phyloP scores from a whole-genome alignment of 2,329 filamentous ascomycete genomes.

The Colletotrichum tanaceti region DNA sequence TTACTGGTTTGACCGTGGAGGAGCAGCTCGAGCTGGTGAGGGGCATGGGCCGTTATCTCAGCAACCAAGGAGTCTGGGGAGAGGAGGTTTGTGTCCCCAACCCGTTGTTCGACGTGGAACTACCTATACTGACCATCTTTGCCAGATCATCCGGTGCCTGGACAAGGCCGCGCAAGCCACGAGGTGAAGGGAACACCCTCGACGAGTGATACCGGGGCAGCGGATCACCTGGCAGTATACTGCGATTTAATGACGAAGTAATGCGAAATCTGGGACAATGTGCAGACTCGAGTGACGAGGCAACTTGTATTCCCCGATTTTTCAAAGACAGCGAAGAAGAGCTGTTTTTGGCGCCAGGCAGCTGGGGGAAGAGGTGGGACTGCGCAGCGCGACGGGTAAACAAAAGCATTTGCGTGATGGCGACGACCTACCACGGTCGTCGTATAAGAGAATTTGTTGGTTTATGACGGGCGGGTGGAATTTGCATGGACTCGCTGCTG shows the following conservation, averaged over 20 bases:
- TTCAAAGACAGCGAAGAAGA: conserved; percentile 4
- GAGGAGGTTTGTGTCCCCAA: conserved; percentile 55
- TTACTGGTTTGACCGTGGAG: conserved; percentile 86
- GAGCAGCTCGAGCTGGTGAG: conserved; percentile 88
- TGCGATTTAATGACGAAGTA: conserved; percentile 40
- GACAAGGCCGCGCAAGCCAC: conserved; percentile 48
- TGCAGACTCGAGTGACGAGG: conserved; percentile 16
- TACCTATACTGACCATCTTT: conserved; percentile 14
- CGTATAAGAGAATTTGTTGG: conserved; percentile 35
- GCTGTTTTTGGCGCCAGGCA: not conserved
- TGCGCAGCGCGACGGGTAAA: conserved; percentile 28
- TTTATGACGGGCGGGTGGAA: conserved; percentile 35
- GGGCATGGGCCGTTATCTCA: conserved; percentile 71
- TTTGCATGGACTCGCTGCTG: conserved; percentile 32
- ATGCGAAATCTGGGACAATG: conserved; percentile 33
- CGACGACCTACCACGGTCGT: conserved; percentile 28
- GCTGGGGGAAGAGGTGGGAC: not conserved
- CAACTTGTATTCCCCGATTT: conserved; percentile 6
- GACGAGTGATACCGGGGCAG: not conserved
- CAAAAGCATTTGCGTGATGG: conserved; percentile 35
- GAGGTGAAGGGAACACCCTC: conserved; percentile 38
- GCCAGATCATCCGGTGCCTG: conserved; percentile 50
- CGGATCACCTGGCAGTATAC: conserved; percentile 11
- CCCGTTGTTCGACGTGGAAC: conserved; percentile 44
- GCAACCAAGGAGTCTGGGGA: conserved; percentile 68